Percentiles rank a stretch among this genome's conserved stretches.
phyloP scores from a whole-genome alignment of 148 eudicot species.

The Camellia japonica region DNA sequence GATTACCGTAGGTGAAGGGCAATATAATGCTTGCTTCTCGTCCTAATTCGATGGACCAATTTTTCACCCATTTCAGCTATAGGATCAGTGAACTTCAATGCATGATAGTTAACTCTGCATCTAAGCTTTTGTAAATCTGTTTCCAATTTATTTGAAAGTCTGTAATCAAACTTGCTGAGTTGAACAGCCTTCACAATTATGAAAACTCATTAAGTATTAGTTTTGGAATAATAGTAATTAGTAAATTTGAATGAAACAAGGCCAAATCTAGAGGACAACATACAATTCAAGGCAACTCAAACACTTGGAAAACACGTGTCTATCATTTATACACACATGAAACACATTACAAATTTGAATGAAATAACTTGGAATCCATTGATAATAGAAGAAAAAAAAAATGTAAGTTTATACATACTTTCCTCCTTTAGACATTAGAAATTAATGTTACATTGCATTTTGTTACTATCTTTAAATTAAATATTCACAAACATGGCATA shows the following conservation, averaged over 20 bases:
- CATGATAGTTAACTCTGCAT: conserved; percentile 93
- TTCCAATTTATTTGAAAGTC: conserved; percentile 84
- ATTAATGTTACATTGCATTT: no score
- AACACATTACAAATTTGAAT: no score
- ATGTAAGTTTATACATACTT: no score
- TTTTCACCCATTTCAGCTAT: conserved; percentile 70
- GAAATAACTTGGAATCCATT: no score
- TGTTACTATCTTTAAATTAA: no score
- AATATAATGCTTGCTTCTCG: conserved; percentile 70
- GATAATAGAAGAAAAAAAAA: no score
- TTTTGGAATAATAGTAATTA: background rate
- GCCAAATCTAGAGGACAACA: conserved; percentile 6
- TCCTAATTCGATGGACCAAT: conserved; percentile 75
- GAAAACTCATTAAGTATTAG: conserved; percentile 23
- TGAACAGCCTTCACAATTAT: conserved; percentile 69
- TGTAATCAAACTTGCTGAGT: conserved; percentile 91
- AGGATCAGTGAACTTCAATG: conserved; percentile 71
- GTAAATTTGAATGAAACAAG: background rate
- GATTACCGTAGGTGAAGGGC: conserved; percentile 89
- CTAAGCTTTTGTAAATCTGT: conserved; percentile 91
- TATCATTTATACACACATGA: no score
- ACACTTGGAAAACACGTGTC: no score
- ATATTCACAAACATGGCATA: no score
- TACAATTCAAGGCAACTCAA: background rate
- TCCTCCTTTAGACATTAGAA: no score